phyloP scores from a whole-genome alignment of 345 rosid genomes.

The Litchi chinensis region DNA sequence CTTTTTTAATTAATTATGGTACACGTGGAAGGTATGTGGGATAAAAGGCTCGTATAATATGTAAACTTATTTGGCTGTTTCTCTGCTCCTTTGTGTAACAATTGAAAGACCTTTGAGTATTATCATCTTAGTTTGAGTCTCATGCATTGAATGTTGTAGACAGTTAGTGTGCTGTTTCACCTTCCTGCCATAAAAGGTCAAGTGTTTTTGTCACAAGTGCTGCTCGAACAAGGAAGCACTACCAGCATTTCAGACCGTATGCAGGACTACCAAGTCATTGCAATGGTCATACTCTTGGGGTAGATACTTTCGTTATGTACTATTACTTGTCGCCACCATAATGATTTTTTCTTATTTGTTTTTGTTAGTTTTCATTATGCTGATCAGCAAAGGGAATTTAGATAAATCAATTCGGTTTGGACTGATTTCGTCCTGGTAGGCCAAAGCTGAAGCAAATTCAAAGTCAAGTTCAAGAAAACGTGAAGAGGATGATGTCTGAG shows the following conservation, averaged over 20 bases:
- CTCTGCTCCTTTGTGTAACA: background rate
- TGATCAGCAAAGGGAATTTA: constrained; percentile 8
- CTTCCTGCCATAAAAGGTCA: background rate
- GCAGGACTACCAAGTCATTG: constrained; percentile 31
- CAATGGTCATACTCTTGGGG: constrained; percentile 51
- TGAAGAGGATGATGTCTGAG: constrained; percentile 73
- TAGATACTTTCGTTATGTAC: constrained; percentile 25
- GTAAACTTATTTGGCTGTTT: background rate
- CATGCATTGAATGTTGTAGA: background rate
- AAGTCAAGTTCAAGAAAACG: constrained; percentile 70
- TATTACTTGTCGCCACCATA: background rate
- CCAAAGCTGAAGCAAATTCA: constrained; percentile 70
- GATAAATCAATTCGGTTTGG: constrained; percentile 3
- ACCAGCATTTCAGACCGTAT: constrained; percentile 52
- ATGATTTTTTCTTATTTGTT: background rate
- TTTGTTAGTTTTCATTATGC: constrained; percentile 11
- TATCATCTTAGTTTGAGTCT: background rate
- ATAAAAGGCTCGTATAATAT: background rate
- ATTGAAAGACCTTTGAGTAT: background rate
- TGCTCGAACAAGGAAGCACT: constrained; percentile 63
- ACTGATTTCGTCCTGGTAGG: too few relatives aligned
- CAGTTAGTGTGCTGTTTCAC: background rate
- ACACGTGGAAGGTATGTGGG: background rate
- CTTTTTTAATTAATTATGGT: background rate
- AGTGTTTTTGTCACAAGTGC: constrained; percentile 42